Conservation (phyloP, 2,329 filamentous ascomycete genomes). For the Fusarium penzigii region DNA sequence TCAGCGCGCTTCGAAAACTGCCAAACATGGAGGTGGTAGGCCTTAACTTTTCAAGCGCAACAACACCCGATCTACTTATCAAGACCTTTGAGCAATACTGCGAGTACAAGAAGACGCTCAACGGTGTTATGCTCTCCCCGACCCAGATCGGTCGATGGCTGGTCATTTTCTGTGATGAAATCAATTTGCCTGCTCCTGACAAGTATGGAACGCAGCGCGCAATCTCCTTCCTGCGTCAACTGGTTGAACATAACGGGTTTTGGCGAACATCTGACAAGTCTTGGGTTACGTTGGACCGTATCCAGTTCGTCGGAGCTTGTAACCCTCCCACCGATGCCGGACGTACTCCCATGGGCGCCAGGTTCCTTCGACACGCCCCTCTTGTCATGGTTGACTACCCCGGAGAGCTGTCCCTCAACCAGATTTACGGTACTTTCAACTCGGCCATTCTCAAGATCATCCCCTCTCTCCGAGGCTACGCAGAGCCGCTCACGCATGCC, state of each 20-base stretch:
- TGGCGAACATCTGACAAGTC: constrained; percentile 97
- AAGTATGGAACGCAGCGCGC: constrained; percentile 97
- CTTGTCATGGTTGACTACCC: constrained; percentile 99
- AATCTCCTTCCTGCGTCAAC: constrained; percentile 94
- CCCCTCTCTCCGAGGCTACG: constrained; percentile 89
- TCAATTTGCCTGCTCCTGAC: constrained; percentile 96
- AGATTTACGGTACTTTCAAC: constrained; percentile 99
- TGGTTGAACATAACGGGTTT: constrained; percentile 98
- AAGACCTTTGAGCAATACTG: constrained; percentile 99
- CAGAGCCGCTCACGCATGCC: constrained; percentile 88
- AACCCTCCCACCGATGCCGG: constrained; percentile 98
- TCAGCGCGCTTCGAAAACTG: constrained; percentile 93
- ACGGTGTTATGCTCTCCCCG: constrained; percentile 91
- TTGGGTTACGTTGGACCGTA: constrained; percentile 96
- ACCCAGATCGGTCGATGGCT: constrained; percentile 97
- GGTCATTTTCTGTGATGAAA: constrained; percentile 98
- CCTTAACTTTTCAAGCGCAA: constrained; percentile 98
- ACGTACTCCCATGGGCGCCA: constrained; percentile 87
- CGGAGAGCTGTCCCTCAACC: constrained; percentile 87
- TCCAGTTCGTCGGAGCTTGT: constrained; percentile 98
- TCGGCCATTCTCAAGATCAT: constrained; percentile 95
- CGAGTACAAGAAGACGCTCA: constrained; percentile 98
- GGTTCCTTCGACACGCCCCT: constrained; percentile 96
- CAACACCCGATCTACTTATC: constrained; percentile 94
- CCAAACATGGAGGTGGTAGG: constrained; percentile 99